Evolutionary conservation across 2,329 filamentous ascomycete species (phyloP), one percentile per base, ranked within the genome.

Genomic region (Exserohilum rostratum): DNA sequence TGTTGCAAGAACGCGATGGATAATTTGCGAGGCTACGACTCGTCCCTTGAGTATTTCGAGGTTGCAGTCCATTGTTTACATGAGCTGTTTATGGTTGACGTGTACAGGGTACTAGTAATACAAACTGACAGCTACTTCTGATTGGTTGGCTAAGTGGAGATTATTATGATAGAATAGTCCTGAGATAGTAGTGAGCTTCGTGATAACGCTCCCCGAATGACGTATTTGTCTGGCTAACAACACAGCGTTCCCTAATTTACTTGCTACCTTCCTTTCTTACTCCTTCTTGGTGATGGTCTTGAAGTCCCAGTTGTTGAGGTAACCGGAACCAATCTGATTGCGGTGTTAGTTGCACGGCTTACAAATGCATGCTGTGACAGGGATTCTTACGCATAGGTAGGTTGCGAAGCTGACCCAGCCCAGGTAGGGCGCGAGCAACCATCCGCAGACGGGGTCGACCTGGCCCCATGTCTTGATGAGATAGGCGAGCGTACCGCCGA

Each of bases 401-500:
- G 90, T 91, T 29, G 92, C 93, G 71, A 96, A 97, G 48, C 87
- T 80, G 65, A 97, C 78, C 93, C 93, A 98, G 13, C 80, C 90
- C 22, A 96, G 77, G 71, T 97, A 98, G 0, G 93, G 93, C 20
- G 85, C 83, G 76, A 96, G 82, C 61, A 86, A 81, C 85, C 86
- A 93, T 13, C 86, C 90, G 17, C 91, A 87, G 6, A 86, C 81
- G 17, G 81, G 74, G 73, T 97, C 93, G 42, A 93, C 83, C 59
- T 86, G 80, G 57, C 85, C 85, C 87, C 91, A 97, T 53, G 90
- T 77, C 68, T 89, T 90, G 12, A 90, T 83, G 46, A 97, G 77
- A 65, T 91, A 93, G 6, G 82, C 84, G 13, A 69, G 61, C 43
- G 90, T 90, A 27, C 88, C 79, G 7, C 89, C 91, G 0, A 97